Base-by-base conservation (phyloP, 805 yeast genomes). In the Kodamaea hsintzibuensis region DNA sequence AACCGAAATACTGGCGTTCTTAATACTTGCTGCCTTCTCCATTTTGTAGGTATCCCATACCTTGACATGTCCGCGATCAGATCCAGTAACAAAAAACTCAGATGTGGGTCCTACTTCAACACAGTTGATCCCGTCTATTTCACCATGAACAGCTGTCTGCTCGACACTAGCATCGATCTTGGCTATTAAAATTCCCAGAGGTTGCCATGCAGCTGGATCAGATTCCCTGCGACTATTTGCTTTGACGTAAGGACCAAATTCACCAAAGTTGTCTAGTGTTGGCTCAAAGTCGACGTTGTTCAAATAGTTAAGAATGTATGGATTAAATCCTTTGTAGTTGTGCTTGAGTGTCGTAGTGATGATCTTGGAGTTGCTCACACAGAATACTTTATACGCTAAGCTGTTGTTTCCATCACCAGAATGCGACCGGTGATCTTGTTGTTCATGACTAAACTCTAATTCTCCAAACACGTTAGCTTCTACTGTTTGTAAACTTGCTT, bases 21-120 rank as follows among this genome's bases (percentile, higher is more conserved):
- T 71, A 30, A 81, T 80, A 8, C 80, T 71, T 2, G 84, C 81
- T 42, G 86, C 88, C 52, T 80, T 80, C 50, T 85, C 90, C 38
- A 92, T 70, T 54, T 84, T 82, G 8, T 72, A 62, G 0, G 85
- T 69, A 63, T 90, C 96, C 98, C 98, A 95, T 0, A 93, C 68
- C 58, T 83, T 86, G 40, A 95, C 62, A 1, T 72, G 64, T 0
- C 98, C 97, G 27, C 80, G 79, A 47, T 85, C 88, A 7, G 95
- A 89, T 1, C 91, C 96, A 1, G 95, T 85, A 2, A 91, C 72
- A 57, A 93, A 84, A 58, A 82, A 86, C 19, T 81, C 80, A 13
- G 83, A 79, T 27, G 86, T 84, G 0, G 87, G 84, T 4, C 89
- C 78, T 0, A 82, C 79, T 1, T 78, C 81, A 7, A 91, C 64